phyloP scores from a whole-genome alignment of 129 eudicot species.

The Artemisia argyi region DNA sequence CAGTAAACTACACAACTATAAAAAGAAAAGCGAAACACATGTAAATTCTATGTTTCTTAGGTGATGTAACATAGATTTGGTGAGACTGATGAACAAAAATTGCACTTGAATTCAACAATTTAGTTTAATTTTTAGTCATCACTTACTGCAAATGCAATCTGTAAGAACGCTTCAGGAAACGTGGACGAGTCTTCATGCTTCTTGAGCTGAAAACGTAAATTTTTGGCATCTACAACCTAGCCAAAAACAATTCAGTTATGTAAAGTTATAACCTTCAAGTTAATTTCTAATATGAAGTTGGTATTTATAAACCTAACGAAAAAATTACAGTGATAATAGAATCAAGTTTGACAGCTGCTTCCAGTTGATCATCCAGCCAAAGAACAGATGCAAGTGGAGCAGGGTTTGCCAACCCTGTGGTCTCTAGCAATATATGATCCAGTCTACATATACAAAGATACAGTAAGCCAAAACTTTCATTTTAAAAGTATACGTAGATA shows the following conservation, averaged over 20 bases:
- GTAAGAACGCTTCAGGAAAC: conserved; percentile 89
- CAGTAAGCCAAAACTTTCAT: not conserved
- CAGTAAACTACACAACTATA: not conserved
- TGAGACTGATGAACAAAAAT: not conserved
- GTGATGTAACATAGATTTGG: not conserved
- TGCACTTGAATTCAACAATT: not conserved
- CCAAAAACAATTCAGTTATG: conserved; percentile 10
- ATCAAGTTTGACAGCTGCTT: conserved; percentile 83
- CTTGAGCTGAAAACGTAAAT: conserved; percentile 82
- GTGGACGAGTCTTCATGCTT: conserved; percentile 71
- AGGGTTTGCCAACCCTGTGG: conserved; percentile 98
- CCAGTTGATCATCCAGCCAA: conserved; percentile 97
- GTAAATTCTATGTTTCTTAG: not conserved
- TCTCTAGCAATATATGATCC: conserved; percentile 96
- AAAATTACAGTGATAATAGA: conserved; percentile 81
- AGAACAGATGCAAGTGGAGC: conserved; percentile 98
- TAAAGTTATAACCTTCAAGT: not conserved
- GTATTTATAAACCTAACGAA: not conserved
- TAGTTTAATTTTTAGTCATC: not conserved
- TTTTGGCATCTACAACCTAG: conserved; percentile 96
- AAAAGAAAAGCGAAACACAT: not conserved
- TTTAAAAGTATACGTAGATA: not conserved
- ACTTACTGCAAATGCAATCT: conserved; percentile 87
- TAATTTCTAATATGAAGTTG: not conserved
- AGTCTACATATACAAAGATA: conserved; percentile 44